Percentiles rank a stretch among this genome's conserved stretches.
Conservation (phyloP, 108 stramenopile species). For the Cyclostephanos invisitatus region DNA sequence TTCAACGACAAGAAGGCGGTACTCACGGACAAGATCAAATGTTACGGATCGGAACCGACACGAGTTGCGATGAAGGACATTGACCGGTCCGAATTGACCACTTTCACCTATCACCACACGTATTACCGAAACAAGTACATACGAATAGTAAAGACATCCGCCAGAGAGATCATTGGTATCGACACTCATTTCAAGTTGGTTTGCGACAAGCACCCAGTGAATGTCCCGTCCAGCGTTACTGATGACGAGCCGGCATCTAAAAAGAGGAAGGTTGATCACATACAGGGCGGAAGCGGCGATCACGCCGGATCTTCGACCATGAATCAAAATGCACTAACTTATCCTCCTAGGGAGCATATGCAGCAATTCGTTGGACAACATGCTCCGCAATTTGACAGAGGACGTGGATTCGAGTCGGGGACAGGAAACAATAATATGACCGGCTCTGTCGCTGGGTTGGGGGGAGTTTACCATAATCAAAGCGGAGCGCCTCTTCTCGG, state of each 20-base stretch:
- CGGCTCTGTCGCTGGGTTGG: not conserved
- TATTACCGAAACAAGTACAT: not conserved
- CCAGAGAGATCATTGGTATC: conserved; percentile 3
- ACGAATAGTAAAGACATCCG: not conserved
- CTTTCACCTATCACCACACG: not conserved
- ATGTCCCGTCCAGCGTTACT: not conserved
- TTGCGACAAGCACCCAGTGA: not conserved
- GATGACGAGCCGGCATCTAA: not conserved
- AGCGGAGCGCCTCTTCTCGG: too few relatives aligned
- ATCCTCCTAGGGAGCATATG: too few relatives aligned
- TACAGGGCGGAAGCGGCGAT: not conserved
- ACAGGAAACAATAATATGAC: too few relatives aligned
- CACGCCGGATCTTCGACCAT: not conserved
- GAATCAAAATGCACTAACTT: too few relatives aligned
- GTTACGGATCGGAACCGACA: conserved; percentile 2
- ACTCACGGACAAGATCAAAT: conserved; percentile 14
- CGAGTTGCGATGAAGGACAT: conserved; percentile 11
- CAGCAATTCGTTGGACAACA: too few relatives aligned
- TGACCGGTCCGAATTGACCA: conserved; percentile 15
- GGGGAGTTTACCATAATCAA: too few relatives aligned
- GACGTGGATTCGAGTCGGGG: too few relatives aligned
- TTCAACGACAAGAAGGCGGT: conserved; percentile 12
- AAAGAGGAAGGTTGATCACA: not conserved
- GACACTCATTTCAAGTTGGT: conserved; percentile 18
- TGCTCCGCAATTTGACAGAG: too few relatives aligned